Percentiles rank a stretch among this genome's conserved stretches.
phyloP scores from a whole-genome alignment of 1,139 yeast genomes.

The Taphrina communis region DNA sequence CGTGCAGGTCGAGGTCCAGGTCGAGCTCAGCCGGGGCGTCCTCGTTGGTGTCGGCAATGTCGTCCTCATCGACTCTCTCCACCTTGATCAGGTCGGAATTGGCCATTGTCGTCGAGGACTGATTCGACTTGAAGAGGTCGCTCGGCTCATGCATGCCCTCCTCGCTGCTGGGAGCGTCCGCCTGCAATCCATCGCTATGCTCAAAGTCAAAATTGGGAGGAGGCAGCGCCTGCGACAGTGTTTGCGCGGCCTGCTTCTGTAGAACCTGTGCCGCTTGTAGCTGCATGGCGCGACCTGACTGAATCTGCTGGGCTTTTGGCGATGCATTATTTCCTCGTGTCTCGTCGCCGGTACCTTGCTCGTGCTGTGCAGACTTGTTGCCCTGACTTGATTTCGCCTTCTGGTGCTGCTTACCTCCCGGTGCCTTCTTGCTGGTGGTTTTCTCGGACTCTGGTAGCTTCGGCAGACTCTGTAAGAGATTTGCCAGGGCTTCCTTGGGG shows the following conservation, averaged over 20 bases:
- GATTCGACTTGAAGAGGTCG: constrained; percentile 3
- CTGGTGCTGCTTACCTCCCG: not conserved
- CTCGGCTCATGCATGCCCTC: not conserved
- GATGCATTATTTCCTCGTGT: constrained; percentile 6
- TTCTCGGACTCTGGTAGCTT: constrained; percentile 7
- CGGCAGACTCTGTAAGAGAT: constrained; percentile 26
- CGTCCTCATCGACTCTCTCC: constrained; percentile 14
- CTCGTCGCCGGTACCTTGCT: constrained; percentile 1
- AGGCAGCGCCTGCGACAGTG: constrained; percentile 30
- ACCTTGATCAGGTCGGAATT: not conserved
- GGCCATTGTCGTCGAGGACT: constrained; percentile 5
- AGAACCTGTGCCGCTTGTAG: constrained; percentile 30
- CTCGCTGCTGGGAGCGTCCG: not conserved
- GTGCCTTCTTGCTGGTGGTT: not conserved
- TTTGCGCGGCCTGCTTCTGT: constrained; percentile 36
- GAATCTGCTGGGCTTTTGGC: constrained; percentile 19
- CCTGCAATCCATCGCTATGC: constrained; percentile 1
- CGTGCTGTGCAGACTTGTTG: not conserved
- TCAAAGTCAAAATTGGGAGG: constrained; percentile 11
- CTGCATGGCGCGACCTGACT: constrained; percentile 37
- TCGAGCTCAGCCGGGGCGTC: constrained; percentile 9
- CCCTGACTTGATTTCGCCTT: not conserved
- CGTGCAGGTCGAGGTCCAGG: constrained; percentile 22
- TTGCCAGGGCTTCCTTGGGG: constrained; percentile 14
- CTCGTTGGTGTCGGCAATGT: not conserved